phyloP scores from a whole-genome alignment of 345 rosid genomes.

The Citrus hindsii region DNA sequence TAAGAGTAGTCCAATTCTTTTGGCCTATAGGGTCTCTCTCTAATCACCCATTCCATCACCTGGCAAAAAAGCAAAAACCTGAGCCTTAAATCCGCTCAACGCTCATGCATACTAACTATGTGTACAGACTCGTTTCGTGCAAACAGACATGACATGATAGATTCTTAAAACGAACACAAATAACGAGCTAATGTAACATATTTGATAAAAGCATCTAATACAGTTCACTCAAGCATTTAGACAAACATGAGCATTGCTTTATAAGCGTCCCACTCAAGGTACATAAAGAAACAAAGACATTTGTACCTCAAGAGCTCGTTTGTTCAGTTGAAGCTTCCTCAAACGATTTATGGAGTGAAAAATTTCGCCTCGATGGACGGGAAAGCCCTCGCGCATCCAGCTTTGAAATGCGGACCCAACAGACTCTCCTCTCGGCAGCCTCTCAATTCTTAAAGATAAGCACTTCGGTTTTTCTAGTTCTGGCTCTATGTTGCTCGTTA shows the following conservation, averaged over 20 bases:
- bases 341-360: slow-evolving; percentile 75
- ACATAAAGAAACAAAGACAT: neutral
- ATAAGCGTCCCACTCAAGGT: neutral
- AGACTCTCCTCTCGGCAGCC: slow-evolving; percentile 51
- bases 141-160: neutral
- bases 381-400: slow-evolving; percentile 85
- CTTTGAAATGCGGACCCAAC: slow-evolving; percentile 74
- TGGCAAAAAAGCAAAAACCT: slow-evolving; percentile 24
- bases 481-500: slow-evolving; percentile 6
- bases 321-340: slow-evolving; percentile 64
- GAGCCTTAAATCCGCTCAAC: neutral
- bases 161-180: neutral
- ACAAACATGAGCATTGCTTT: neutral
- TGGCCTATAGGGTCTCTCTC: slow-evolving; percentile 80
- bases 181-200: neutral
- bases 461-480: slow-evolving; percentile 41
- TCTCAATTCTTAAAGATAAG: slow-evolving; percentile 74
- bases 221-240: neutral
- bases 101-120: neutral
- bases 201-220: neutral
- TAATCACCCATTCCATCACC: slow-evolving; percentile 95
- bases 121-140: too few relatives aligned
- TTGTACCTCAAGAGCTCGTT: slow-evolving; percentile 74
- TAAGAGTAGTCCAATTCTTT: slow-evolving; percentile 88
- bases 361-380: slow-evolving; percentile 73